phyloP scores from a whole-genome alignment of 2,329 filamentous ascomycete species.

The Xylaria sp. region DNA sequence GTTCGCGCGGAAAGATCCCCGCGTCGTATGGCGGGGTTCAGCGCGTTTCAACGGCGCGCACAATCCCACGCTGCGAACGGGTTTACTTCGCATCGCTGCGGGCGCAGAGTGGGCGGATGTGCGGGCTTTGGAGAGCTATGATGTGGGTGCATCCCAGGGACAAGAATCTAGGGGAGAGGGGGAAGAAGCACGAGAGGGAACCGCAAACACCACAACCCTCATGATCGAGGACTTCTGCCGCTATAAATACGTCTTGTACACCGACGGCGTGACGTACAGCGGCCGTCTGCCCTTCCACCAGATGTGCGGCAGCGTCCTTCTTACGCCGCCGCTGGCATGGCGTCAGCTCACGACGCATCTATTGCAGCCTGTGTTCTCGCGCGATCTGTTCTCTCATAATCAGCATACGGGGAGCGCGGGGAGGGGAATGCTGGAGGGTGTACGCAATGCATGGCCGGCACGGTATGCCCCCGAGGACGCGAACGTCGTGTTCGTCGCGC shows the following conservation, averaged over 20 bases:
- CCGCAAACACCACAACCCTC: background rate
- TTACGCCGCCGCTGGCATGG: slow-evolving; percentile 27
- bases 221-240: slow-evolving; percentile 34
- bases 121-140: slow-evolving; percentile 25
- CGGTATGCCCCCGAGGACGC: slow-evolving; percentile 19
- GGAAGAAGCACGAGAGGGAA: background rate
- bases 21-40: slow-evolving; percentile 28
- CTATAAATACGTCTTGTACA: slow-evolving; percentile 32
- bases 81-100: slow-evolving; percentile 12
- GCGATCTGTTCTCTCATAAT: slow-evolving; percentile 2
- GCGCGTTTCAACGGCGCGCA: slow-evolving; percentile 24
- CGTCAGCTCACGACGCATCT: slow-evolving; percentile 30
- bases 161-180: background rate
- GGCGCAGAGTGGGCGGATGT: slow-evolving; percentile 28
- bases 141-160: background rate
- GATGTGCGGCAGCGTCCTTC: slow-evolving; percentile 26
- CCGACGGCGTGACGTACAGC: slow-evolving; percentile 29
- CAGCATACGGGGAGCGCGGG: too few relatives aligned
- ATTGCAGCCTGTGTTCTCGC: slow-evolving; percentile 22
- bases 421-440: background rate
- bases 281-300: slow-evolving; percentile 28
- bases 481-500: slow-evolving; percentile 32
- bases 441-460: slow-evolving; percentile 23
- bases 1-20: slow-evolving; percentile 24
- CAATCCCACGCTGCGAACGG: slow-evolving; percentile 20